These are phyloP conservation scores for Eragrostis nindensis DNA, from an alignment of 176 grass and related monocot genomes.

Conservation along the genomic window DNA sequence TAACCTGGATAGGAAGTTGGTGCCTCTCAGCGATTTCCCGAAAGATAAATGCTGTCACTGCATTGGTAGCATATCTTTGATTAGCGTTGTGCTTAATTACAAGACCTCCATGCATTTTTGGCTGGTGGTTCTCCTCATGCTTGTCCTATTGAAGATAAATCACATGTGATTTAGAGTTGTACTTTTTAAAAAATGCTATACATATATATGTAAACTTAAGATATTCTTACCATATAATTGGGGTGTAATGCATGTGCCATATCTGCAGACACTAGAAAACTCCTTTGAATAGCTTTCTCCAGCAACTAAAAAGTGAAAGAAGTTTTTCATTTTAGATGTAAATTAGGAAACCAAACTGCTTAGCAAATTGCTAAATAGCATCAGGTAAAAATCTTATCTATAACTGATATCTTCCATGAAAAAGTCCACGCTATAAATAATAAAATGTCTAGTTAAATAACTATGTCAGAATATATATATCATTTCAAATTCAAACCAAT, in stretches of 20 bases:
- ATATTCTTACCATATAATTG: constrained; percentile 81
- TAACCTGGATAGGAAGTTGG: constrained; percentile 80
- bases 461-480: neutral
- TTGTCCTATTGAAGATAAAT: constrained; percentile 68
- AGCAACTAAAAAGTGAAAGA: constrained; percentile 65
- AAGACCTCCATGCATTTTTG: constrained; percentile 92
- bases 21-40: constrained; percentile 83
- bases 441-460: neutral
- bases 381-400: neutral
- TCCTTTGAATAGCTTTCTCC: constrained; percentile 87
- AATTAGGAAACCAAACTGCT: constrained; percentile 31
- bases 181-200: constrained; percentile 8
- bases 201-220: neutral
- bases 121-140: constrained; percentile 98
- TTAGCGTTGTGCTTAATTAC: constrained; percentile 98
- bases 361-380: neutral
- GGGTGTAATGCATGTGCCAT: constrained; percentile 98
- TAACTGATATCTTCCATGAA: neutral
- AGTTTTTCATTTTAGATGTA: constrained; percentile 11
- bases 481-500: neutral
- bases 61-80: constrained; percentile 97
- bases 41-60: constrained; percentile 86
- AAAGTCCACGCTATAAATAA: neutral
- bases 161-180: neutral
- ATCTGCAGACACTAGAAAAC: constrained; percentile 95